Base-by-base conservation (phyloP, 345 rosid species). In the Gossypium anomalum region DNA sequence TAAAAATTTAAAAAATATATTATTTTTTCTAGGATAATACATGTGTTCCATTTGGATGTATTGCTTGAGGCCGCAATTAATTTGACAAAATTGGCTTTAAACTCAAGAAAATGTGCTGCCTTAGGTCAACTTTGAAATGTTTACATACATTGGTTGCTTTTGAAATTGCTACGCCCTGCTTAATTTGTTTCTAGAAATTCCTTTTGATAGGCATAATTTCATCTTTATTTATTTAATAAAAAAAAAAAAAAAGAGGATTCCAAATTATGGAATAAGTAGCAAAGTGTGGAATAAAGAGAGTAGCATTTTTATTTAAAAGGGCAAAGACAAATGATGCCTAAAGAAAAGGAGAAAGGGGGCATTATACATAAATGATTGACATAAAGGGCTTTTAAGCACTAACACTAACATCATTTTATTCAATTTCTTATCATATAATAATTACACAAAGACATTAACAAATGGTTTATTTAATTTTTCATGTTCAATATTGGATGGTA, bases 351-450 rank as follows among this genome's bases (percentile, higher is more conserved):
- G 19, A 53, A 34, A 34, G 41, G 41, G 57, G 8, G 77, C 59
- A 80, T 80, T 57, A 80, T 80, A 63, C 66, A 81, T 71, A 70
- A 71, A 81, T 81, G 80, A 81, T 81, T 81, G 77, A 81, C 70
- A 52, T 71, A 67, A 81, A 61, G 65, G 19, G 41, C 41, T 9
- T 19, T 19, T 5, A 19, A 43, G 70, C 70, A 65, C 70, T 12
- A 41, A 43, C 2, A 4, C 70, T 10, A 64, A 41, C 69, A 64
- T 38, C 25, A 64, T 2, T 61, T 29, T 2, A n/a, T 34, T 34
- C 15, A 15, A 6, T 7, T 16, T 58, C 48, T 34, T 56, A 64
- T 41, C 16, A n/a, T 51, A 23, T 51, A 13, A 58, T 58, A 57
- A 71, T 58, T 61, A 48, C 51, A 72, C 14, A 12, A 60, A 79